phyloP scores from a whole-genome alignment of 192 early-diverging fungal species.

The Coemansia sp. region DNA sequence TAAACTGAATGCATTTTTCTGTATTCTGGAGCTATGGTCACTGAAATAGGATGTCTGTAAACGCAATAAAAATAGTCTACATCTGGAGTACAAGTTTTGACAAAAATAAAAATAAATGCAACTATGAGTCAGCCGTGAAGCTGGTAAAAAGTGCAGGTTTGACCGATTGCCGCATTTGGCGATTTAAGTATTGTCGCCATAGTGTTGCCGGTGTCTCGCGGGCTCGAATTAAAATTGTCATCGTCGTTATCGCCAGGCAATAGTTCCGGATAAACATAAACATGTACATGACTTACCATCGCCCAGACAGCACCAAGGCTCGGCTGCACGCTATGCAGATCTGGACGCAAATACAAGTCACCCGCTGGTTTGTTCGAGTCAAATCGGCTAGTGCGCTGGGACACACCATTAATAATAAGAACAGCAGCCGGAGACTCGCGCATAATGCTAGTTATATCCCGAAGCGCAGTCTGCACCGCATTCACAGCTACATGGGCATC shows the following conservation, averaged over 20 bases:
- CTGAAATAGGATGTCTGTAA: background rate
- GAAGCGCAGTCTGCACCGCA: slow-evolving; percentile 32
- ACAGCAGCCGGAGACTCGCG: slow-evolving; percentile 6
- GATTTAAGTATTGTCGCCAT: slow-evolving; percentile 26
- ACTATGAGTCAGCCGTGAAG: background rate
- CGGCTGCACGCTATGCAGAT: slow-evolving; percentile 19
- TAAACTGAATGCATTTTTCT: too few relatives aligned
- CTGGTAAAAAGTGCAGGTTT: background rate
- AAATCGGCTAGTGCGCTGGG: slow-evolving; percentile 20
- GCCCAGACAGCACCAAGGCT: slow-evolving; percentile 37
- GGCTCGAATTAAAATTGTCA: background rate
- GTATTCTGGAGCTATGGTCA: too few relatives aligned
- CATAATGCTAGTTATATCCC: slow-evolving; percentile 14
- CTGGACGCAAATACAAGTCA: background rate
- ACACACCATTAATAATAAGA: slow-evolving; percentile 39
- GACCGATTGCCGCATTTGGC: slow-evolving; percentile 5
- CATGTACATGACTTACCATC: slow-evolving; percentile 34
- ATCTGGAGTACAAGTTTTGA: background rate
- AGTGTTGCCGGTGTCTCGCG: background rate
- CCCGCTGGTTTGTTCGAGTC: background rate
- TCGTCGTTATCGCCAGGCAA: background rate
- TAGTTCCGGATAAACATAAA: slow-evolving; percentile 13
- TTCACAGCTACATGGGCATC: slow-evolving; percentile 28
- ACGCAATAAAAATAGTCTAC: background rate
- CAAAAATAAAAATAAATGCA: slow-evolving; percentile 6